phyloP scores from a whole-genome alignment of 176 grass and related monocot genomes.

The Oryza australiensis region DNA sequence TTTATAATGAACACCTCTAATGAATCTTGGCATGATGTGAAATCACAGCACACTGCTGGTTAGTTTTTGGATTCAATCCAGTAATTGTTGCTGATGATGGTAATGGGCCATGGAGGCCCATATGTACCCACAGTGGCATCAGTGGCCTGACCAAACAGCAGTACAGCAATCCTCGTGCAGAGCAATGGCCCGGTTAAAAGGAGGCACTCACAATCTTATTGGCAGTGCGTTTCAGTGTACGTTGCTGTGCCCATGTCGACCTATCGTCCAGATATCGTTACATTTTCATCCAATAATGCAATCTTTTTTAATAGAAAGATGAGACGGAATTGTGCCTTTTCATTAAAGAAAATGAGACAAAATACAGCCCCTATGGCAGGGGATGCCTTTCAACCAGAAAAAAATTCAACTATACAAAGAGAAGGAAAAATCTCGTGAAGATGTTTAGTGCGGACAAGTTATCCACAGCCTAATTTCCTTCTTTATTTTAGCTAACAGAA shows the following conservation, averaged over 20 bases:
- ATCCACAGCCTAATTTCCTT: too few species aligned
- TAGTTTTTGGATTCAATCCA: not conserved
- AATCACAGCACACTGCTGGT: not conserved
- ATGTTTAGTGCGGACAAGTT: too few species aligned
- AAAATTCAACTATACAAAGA: too few species aligned
- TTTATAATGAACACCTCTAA: not conserved
- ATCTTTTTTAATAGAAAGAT: too few species aligned
- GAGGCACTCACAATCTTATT: not conserved
- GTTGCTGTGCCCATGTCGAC: not conserved
- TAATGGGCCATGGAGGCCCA: not conserved
- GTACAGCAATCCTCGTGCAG: not conserved
- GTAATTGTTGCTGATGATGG: not conserved
- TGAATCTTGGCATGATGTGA: not conserved
- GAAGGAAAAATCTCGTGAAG: too few species aligned
- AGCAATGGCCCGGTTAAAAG: not conserved
- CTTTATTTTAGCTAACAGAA: too few species aligned
- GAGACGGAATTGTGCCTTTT: too few species aligned
- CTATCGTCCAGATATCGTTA: not conserved
- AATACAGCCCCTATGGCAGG: too few species aligned
- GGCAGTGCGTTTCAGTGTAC: not conserved
- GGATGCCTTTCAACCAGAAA: too few species aligned
- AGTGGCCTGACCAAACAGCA: not conserved
- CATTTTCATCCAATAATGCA: not conserved
- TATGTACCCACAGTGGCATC: not conserved
- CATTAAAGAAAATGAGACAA: too few species aligned